phyloP scores from a whole-genome alignment of 1,284 basidiomycete species.

The Ustilago nuda region DNA sequence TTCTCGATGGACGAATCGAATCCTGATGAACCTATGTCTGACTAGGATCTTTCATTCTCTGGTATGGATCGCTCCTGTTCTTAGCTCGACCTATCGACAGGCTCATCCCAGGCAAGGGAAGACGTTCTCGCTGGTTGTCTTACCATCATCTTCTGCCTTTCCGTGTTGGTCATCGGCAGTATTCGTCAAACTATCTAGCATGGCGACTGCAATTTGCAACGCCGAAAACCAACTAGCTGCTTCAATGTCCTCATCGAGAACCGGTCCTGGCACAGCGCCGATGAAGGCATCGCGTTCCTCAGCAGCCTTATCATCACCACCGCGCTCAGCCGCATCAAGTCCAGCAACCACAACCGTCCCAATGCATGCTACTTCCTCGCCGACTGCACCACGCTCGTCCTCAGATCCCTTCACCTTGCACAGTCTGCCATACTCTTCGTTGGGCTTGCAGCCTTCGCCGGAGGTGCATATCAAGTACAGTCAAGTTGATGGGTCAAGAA shows the following conservation, averaged over 20 bases:
- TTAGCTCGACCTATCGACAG: background rate
- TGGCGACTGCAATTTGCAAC: too few relatives aligned
- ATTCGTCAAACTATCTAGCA: too few relatives aligned
- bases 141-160: too few relatives aligned
- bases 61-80: background rate
- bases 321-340: background rate
- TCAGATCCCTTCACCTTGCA: background rate
- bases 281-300: background rate
- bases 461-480: slow-evolving; percentile 1
- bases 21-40: background rate
- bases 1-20: background rate
- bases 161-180: too few relatives aligned
- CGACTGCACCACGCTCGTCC: background rate
- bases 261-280: too few relatives aligned
- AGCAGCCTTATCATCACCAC: background rate
- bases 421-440: background rate
- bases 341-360: background rate
- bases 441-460: background rate
- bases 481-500: background rate
- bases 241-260: too few relatives aligned
- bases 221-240: too few relatives aligned
- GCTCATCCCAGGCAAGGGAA: too few relatives aligned
- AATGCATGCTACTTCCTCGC: background rate
- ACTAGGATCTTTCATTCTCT: background rate
- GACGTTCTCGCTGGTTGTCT: too few relatives aligned